Evolutionary conservation across 2,329 filamentous ascomycete species (phyloP).

Genomic region (Fusarium temperatum): DNA sequence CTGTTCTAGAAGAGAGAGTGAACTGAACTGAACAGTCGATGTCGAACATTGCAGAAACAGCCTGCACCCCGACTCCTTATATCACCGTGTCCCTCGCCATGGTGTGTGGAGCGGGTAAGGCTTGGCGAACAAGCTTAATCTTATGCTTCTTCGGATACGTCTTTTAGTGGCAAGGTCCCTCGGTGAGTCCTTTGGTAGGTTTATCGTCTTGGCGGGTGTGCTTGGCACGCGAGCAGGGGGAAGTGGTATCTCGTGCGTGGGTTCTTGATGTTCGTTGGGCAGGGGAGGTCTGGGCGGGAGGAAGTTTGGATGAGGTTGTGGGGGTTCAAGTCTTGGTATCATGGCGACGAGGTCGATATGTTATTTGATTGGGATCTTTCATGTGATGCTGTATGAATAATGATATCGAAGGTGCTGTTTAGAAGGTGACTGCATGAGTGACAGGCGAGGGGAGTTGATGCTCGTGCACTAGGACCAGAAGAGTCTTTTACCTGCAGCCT

Average conservation of each 20-base stretch:
- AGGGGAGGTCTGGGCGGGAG: background rate
- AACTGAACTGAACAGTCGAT: conserved; percentile 5
- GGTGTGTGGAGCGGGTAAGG: conserved; percentile 15
- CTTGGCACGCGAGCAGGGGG: conserved; percentile 26
- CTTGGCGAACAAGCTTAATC: conserved; percentile 44
- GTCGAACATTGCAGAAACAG: background rate
- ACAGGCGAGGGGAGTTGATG: background rate
- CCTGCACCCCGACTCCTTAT: conserved; percentile 29
- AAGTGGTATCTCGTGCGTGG: conserved; percentile 9
- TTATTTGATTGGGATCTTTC: accelerated
- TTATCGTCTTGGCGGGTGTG: conserved; percentile 18
- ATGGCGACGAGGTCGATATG: background rate
- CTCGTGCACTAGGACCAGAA: background rate
- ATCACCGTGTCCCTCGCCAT: conserved; percentile 17
- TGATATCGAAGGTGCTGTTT: no score
- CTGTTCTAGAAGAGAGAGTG: conserved; percentile 21
- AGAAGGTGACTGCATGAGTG: background rate
- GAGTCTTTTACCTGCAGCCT: background rate
- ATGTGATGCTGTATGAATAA: no score
- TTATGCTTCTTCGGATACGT: conserved; percentile 35
- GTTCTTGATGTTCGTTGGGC: conserved; percentile 32
- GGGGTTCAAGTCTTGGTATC: background rate
- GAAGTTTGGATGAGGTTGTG: background rate
- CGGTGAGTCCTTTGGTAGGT: conserved; percentile 2
- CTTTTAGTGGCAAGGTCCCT: background rate